Percentiles rank a stretch among this genome's conserved stretches.
These are phyloP conservation scores for Emmonsia crescens DNA, from an alignment of 2,329 filamentous ascomycete species.

Conservation along the genomic window DNA sequence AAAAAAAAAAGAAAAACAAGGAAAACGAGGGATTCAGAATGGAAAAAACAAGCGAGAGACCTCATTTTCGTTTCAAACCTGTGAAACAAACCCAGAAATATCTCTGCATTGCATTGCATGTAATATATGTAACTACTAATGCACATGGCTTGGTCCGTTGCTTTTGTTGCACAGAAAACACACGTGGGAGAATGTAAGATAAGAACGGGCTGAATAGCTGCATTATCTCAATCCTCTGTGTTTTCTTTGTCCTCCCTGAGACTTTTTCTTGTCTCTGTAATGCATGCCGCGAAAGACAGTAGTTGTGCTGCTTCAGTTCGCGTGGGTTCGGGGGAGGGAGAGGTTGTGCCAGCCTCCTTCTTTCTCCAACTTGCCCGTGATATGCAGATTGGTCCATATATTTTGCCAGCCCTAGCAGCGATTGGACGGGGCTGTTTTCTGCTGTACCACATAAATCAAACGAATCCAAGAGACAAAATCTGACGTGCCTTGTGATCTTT, in stretches of 20 bases:
- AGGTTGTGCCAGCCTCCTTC: background rate
- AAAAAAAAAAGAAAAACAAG: background rate
- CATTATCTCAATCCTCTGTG: background rate
- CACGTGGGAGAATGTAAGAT: background rate
- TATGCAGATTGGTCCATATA: background rate
- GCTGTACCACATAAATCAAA: background rate
- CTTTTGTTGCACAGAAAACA: background rate
- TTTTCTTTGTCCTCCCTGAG: background rate
- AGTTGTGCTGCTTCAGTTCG: background rate
- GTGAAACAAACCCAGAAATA: background rate
- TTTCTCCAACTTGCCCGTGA: background rate
- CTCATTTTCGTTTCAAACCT: background rate
- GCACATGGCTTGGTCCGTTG: background rate
- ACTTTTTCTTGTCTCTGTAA: background rate
- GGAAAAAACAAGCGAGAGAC: slow-evolving; percentile 2
- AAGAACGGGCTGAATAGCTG: background rate
- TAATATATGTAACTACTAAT: background rate
- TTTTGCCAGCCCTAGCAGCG: background rate
- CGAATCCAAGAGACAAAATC: background rate
- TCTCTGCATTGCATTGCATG: background rate
- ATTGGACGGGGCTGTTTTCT: background rate
- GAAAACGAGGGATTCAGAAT: background rate
- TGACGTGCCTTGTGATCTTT: background rate
- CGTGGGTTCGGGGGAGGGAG: background rate
- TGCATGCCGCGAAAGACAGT: background rate